Evolutionary conservation across 306 rosid genomes (phyloP).

Genomic region (Cyclanthera cordifolia): DNA sequence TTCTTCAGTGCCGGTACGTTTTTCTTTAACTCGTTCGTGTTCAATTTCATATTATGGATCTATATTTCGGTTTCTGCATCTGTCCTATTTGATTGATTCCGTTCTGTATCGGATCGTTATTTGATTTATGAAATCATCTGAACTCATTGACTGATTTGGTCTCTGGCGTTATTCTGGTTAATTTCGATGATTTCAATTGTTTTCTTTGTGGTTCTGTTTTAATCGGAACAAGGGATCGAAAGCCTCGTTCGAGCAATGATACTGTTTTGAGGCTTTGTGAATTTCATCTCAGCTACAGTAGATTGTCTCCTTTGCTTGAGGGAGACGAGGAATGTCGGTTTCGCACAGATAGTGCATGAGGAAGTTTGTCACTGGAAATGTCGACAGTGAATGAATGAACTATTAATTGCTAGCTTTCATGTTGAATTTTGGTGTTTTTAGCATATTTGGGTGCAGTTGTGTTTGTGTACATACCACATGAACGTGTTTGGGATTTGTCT

Average conservation of each 20-base stretch:
- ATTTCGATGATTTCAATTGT: neutral
- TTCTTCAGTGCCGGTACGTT: neutral
- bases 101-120: neutral
- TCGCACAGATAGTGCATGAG: neutral
- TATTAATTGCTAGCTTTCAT: neutral
- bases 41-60: neutral
- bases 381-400: neutral
- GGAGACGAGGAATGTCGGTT: neutral
- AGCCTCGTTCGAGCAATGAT: conserved; percentile 1
- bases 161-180: neutral
- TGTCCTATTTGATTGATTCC: neutral
- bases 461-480: neutral
- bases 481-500: neutral
- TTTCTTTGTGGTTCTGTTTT: neutral
- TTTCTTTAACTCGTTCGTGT: neutral
- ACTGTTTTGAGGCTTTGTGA: neutral
- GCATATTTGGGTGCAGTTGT: neutral
- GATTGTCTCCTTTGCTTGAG: neutral
- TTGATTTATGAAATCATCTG: neutral
- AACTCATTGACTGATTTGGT: neutral
- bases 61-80: neutral
- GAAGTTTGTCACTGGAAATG: neutral
- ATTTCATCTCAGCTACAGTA: neutral
- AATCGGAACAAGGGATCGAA: neutral
- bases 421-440: neutral